Percentiles rank a stretch among this genome's conserved stretches.
Evolutionary conservation across 2,329 filamentous ascomycete genomes (phyloP).

Genomic region (Ascochyta viciae-villosae): DNA sequence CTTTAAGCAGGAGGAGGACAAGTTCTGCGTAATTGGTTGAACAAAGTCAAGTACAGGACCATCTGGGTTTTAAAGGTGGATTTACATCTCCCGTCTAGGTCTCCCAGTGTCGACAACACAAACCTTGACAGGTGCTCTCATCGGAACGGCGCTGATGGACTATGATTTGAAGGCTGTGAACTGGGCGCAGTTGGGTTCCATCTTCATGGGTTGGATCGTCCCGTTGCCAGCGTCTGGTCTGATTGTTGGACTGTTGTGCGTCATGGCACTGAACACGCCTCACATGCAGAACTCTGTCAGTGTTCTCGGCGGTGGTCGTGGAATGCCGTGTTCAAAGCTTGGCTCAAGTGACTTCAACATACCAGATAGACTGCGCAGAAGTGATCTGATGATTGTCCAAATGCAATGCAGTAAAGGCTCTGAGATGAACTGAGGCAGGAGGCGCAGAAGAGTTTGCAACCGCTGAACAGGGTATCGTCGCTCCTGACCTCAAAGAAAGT

Average conservation of each 20-base stretch:
- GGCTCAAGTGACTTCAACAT: neutral
- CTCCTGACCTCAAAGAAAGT: neutral
- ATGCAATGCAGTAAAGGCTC: neutral
- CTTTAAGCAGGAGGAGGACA: slow-evolving; percentile 1
- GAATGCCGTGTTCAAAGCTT: neutral
- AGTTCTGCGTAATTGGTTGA: neutral
- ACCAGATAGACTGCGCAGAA: neutral
- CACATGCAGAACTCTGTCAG: slow-evolving; percentile 32
- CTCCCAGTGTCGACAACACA: slow-evolving; percentile 71
- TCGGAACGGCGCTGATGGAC: slow-evolving; percentile 40
- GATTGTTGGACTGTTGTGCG: slow-evolving; percentile 49
- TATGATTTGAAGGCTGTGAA: slow-evolving; percentile 50
- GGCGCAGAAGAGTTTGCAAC: too few species aligned
- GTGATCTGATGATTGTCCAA: neutral
- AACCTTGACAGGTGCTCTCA: slow-evolving; percentile 51
- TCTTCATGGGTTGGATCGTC: slow-evolving; percentile 53
- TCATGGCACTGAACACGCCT: slow-evolving; percentile 54
- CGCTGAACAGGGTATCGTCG: neutral
- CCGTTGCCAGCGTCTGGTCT: slow-evolving; percentile 53
- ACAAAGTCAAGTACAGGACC: neutral
- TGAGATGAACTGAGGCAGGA: neutral
- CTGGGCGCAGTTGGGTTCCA: slow-evolving; percentile 51
- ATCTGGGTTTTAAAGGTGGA: neutral
- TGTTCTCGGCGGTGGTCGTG: neutral
- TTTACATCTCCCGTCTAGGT: slow-evolving; percentile 60